Percentiles rank a stretch among this genome's conserved stretches.
Conservation (phyloP, 2,329 filamentous ascomycete species). For the Sclerotinia sclerotiorum region DNA sequence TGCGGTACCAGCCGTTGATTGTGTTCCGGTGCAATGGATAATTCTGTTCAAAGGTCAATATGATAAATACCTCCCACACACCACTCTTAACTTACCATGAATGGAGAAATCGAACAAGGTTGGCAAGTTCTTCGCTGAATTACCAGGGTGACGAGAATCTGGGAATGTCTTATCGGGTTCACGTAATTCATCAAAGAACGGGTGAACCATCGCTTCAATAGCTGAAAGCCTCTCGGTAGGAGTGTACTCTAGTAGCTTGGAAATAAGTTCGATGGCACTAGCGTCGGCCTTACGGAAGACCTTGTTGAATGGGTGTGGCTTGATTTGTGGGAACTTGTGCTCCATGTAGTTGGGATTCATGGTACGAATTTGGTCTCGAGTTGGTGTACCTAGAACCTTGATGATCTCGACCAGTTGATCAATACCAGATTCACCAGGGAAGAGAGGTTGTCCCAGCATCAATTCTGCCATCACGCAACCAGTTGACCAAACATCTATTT, state of each 20-base stretch:
- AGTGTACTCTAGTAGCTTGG: slow-evolving; percentile 91
- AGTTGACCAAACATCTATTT: slow-evolving; percentile 94
- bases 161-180: slow-evolving; percentile 89
- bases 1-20: slow-evolving; percentile 85
- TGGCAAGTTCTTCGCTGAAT: slow-evolving; percentile 79
- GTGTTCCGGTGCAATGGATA: slow-evolving; percentile 88
- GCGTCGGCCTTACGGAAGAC: slow-evolving; percentile 95
- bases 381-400: slow-evolving; percentile 96
- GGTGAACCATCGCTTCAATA: slow-evolving; percentile 95
- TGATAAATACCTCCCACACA: slow-evolving; percentile 13
- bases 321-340: slow-evolving; percentile 99
- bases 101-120: slow-evolving; percentile 88
- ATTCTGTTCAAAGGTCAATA: slow-evolving; percentile 57
- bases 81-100: slow-evolving; percentile 66
- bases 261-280: slow-evolving; percentile 93
- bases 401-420: slow-evolving; percentile 99
- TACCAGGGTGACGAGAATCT: slow-evolving; percentile 81
- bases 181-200: slow-evolving; percentile 96
- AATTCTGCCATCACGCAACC: slow-evolving; percentile 99
- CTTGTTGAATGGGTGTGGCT: slow-evolving; percentile 98
- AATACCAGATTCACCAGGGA: slow-evolving; percentile 97
- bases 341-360: slow-evolving; percentile 99
- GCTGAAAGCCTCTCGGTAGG: slow-evolving; percentile 92
- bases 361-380: slow-evolving; percentile 95
- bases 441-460: slow-evolving; percentile 96